These are phyloP conservation scores for Scleromitrula shiraiana DNA, from an alignment of 2,329 filamentous ascomycete species.

Conservation along the genomic window DNA sequence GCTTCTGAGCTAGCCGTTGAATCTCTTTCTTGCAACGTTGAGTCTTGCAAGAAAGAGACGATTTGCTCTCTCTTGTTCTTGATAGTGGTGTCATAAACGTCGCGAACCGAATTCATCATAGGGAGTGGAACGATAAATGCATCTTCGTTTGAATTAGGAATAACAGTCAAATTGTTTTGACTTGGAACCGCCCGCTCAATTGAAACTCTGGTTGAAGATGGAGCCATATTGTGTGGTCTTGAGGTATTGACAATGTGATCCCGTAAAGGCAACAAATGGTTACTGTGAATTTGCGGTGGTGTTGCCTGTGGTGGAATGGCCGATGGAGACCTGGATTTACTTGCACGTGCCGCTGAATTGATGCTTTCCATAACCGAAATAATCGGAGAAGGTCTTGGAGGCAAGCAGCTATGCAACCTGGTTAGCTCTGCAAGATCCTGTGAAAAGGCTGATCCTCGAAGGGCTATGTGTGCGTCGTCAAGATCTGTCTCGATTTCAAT, in stretches of 20 bases:
- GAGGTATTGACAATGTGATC: not conserved
- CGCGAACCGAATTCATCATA: constrained; percentile 44
- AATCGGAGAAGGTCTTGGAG: not conserved
- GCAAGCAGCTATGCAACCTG: not conserved
- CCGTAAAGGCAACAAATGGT: constrained; percentile 2
- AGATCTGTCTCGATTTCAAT: not conserved
- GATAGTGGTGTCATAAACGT: constrained; percentile 44
- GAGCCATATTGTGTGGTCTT: not conserved
- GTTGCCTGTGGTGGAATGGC: not conserved
- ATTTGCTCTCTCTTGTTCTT: constrained; percentile 37
- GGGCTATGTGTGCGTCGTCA: not conserved
- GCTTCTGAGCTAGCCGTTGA: constrained; percentile 10
- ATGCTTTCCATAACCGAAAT: not conserved
- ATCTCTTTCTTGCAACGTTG: no score
- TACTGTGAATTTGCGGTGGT: not conserved
- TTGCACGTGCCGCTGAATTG: not conserved
- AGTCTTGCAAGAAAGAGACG: constrained; percentile 40
- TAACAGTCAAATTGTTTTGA: constrained; percentile 1
- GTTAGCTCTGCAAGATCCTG: not conserved
- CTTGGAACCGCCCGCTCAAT: not conserved
- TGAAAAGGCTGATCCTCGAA: not conserved
- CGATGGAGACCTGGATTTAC: constrained; percentile 7
- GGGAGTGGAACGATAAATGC: constrained; percentile 50
- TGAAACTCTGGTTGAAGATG: constrained; percentile 3
- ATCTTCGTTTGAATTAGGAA: constrained; percentile 25